Conservation (phyloP, 2,329 filamentous ascomycete genomes). For the Hypoxylon sp. region DNA sequence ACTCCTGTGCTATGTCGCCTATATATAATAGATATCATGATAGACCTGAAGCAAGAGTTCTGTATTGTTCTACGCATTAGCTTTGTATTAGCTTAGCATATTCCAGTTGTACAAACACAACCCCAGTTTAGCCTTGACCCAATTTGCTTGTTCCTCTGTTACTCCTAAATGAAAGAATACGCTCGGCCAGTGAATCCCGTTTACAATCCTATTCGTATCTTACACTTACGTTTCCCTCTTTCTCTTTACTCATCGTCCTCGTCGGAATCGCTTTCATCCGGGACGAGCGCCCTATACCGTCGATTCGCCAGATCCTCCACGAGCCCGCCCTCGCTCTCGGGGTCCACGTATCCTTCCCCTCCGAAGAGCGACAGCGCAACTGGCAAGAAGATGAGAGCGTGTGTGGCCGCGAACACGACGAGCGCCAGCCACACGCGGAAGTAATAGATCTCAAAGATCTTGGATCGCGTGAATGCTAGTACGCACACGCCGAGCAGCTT, state of each 20-base stretch:
- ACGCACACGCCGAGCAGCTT: conserved; percentile 94
- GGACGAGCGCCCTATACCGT: conserved; percentile 80
- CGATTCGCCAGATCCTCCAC: conserved; percentile 88
- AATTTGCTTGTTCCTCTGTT: conserved; percentile 21
- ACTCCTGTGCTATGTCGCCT: not conserved
- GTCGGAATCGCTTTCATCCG: conserved; percentile 84
- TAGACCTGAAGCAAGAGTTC: conserved; percentile 8
- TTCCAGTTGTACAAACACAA: conserved; percentile 13
- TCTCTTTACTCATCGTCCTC: conserved; percentile 64
- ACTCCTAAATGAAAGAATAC: conserved; percentile 9
- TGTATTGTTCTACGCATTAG: conserved; percentile 34
- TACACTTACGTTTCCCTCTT: conserved; percentile 10
- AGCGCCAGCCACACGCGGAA: conserved; percentile 96
- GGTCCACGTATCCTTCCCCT: conserved; percentile 88
- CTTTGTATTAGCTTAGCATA: conserved; percentile 28
- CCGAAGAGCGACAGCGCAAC: conserved; percentile 89
- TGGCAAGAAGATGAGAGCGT: conserved; percentile 91
- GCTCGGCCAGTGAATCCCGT: conserved; percentile 9
- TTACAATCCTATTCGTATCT: conserved; percentile 11
- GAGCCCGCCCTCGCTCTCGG: conserved; percentile 86
- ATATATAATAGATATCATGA: not conserved
- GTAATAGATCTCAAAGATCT: conserved; percentile 99
- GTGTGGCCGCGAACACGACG: conserved; percentile 87
- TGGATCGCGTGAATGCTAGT: conserved; percentile 92
- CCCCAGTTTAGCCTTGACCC: conserved; percentile 13